Evolutionary conservation across 345 rosid species (phyloP), one percentile per base, ranked within the genome.

Genomic region (Populus deltoides): DNA sequence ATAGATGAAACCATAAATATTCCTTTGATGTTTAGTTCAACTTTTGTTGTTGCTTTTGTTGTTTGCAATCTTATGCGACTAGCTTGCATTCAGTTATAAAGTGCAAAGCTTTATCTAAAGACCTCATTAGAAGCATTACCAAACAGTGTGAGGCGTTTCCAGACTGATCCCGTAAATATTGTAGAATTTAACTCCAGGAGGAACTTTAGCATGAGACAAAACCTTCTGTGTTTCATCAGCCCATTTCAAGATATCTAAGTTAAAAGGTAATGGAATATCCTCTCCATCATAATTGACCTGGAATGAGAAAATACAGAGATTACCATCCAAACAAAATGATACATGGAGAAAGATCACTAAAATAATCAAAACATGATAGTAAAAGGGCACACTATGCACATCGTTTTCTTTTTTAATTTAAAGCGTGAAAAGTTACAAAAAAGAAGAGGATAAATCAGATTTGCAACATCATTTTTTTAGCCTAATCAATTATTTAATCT

Each of bases 61-160:
- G 49, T 69, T 70, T 15, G 36, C 63, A 74, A 41, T 8, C 62
- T 59, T 74, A 51, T 51, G 65, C 10, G 5, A 25, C 18, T 59
- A n/a, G 53, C 33, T 5, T 38, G 51, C 20, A 51, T 72, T 38
- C 7, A 66, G 63, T 36, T 73, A 53, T 38, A 5, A 38, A 65
- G 24, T 53, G 18, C 68, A 31, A 2, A 74, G 29, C 47, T 75
- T 59, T 7, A 41, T 51, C 45, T 18, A 62, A 68, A 67, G 49
- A 69, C 18, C 15, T 8, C 68, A 77, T 31, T 51, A 76, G 73
- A 85, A 84, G 72, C 63, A 85, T 82, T 92, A 95, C 99, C 99
- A 85, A 74, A 91, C 96, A 82, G 89, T 91, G 59, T 93, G 99
- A 10, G 99, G 99, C 59, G 99, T 93, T 79, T 87, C 98, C 66